A percentile compares a stretch with the other conserved stretches of the same genome.
Evolutionary conservation across 140 eudicot genomes (phyloP).

Genomic region (Flaveria floridana): DNA sequence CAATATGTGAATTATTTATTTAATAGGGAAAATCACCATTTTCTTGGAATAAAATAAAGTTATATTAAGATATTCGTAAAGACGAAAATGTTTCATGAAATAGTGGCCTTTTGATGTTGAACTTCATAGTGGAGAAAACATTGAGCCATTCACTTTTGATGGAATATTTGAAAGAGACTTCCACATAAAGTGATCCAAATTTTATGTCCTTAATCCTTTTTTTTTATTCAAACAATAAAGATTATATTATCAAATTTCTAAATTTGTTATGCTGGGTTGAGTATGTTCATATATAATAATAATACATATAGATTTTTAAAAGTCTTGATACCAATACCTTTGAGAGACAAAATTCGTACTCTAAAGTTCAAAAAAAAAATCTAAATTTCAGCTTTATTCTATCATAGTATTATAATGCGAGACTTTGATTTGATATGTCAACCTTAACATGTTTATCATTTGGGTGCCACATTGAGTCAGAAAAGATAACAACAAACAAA

Average conservation of each 20-base stretch:
- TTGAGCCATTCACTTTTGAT: constrained; percentile 30
- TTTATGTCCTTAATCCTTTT: neutral
- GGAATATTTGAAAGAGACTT: constrained; percentile 29
- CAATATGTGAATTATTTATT: neutral
- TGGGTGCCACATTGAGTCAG: neutral
- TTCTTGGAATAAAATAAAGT: constrained; percentile 9
- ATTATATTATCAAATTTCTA: neutral
- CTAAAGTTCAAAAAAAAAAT: no score
- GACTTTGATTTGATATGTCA: neutral
- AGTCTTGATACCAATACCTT: neutral
- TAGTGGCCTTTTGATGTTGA: constrained; percentile 23
- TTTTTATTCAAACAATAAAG: neutral
- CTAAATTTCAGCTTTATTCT: neutral
- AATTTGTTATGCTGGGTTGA: neutral
- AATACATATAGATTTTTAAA: no score
- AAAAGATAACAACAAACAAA: no score
- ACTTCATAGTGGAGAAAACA: constrained; percentile 31
- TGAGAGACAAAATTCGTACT: neutral
- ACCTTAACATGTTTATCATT: neutral
- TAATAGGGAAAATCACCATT: neutral
- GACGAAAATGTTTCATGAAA: neutral
- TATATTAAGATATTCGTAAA: constrained; percentile 4
- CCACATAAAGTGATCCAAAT: neutral
- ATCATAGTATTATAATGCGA: neutral
- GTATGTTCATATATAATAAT: neutral